Base-by-base conservation (phyloP, 192 early-diverging fungal species). In the Coemansia sp. region DNA sequence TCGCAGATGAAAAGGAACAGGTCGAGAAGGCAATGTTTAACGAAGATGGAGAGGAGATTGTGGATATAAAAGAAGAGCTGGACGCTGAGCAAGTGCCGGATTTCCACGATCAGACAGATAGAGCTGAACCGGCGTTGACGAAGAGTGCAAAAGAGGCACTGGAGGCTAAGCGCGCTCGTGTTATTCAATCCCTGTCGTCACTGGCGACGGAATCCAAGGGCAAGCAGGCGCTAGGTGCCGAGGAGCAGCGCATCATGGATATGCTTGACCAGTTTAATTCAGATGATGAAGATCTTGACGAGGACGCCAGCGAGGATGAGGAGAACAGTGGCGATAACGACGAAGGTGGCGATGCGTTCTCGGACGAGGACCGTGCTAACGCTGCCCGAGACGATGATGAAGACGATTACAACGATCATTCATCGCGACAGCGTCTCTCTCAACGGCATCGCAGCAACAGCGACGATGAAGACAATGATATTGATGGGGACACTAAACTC, bases 51-150 rank as follows among this genome's bases (percentile, higher is more conserved):
- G 85, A 85, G n/a, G 55, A 67, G 47, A 66, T 86, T 64, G 68
- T 86, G 3, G 85, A 86, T 38, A 86, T 86, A 34, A 80, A 78
- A 39, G 85, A 86, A 53, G 62, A 80, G n/a, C 41, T 85, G 0
- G 57, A 10, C 0, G 76, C 73, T 0, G 72, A 60, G 7, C 64
- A 78, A 34, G 22, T 61, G 0, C 67, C 66, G 27, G 55, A 47
- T 10, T 60, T 71, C 29, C 44, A 47, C 20, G 70, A 69, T 5
- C 3, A 50, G 50, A 64, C 24, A 24, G 24, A 24, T 24, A 13
- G 62, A 49, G 1, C 8, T 27, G 24, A 24, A 24, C 24, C 24
- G 24, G 24, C 24, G 20, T 16, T 58, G 55, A 15, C 55, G 11
- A 31, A 58, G 31, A 31, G 55, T 10, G 16, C 13, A 3, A 58